Evolutionary conservation across 2,329 filamentous ascomycete genomes (phyloP), one percentile per base, ranked within the genome.

Genomic region (Diaporthe velutina): DNA sequence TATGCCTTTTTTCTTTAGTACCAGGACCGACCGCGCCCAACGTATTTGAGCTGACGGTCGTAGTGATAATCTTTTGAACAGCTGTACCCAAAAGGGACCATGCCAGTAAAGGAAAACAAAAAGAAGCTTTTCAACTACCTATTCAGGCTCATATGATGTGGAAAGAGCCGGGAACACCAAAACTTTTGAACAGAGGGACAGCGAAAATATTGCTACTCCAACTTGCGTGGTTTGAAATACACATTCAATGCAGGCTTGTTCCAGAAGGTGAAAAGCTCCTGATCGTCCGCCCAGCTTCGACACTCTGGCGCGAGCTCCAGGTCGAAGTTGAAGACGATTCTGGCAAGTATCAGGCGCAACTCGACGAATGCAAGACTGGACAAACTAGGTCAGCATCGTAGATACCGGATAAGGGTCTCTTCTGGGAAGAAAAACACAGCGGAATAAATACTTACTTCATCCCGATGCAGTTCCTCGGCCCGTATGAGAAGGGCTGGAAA

Each of bases 381-480:
- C 19, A 7, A 33, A 33, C 6, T 1, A 15, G 7, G 61, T 76
- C 38, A 76, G 68, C 25, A 58, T 28, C 30, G n/a, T 6, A 30
- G 13, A 33, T 9, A 22, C 6, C 17, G 12, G 5, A 12, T 3
- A 10, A 25, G 13, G 10, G 5, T 38, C n/a, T 40, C 22, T 4
- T 9, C 42, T 4, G 22, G n/a, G 9, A 10, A 22, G 30, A 3
- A 12, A 33, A 48, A n/a, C 40, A 30, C 5, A 6, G n/a, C 2
- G 9, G 25, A 22, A 33, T 15, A 3, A 15, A 13, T 79, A 61
- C 85, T 78, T 80, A 87, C 86, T 88, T 88, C 76, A 83, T 83
- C 0, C 87, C 87, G 28, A 88, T 83, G 72, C 87, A 89, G 33
- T 87, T 86, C 0, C 87, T 79, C 7, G 87, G 84, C 0, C 87